Evolutionary conservation across 2,329 filamentous ascomycete species (phyloP).

Genomic region (Podosphaera fusca): DNA sequence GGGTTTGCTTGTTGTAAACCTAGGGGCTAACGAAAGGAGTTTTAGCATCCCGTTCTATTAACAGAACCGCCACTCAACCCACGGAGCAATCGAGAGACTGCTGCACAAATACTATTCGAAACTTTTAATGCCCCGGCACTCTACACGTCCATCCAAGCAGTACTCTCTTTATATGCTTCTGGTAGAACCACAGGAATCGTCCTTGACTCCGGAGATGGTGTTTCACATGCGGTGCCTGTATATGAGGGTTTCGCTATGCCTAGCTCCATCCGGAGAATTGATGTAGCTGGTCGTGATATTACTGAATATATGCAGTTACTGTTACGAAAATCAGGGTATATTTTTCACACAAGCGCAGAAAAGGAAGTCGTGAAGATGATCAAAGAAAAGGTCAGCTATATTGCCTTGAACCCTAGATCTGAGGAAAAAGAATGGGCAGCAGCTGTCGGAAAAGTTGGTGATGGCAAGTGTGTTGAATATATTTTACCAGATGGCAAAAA

Average conservation of each 20-base stretch:
- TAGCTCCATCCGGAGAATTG: slow-evolving; percentile 83
- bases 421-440: slow-evolving; percentile 93
- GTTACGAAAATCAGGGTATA: slow-evolving; percentile 73
- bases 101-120: slow-evolving; percentile 93
- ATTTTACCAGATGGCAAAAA: slow-evolving; percentile 79
- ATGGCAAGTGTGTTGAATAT: slow-evolving; percentile 67
- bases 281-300: slow-evolving; percentile 86
- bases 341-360: slow-evolving; percentile 94
- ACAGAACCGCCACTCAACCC: slow-evolving; percentile 94
- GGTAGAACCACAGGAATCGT: slow-evolving; percentile 92
- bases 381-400: slow-evolving; percentile 85
- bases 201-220: slow-evolving; percentile 82
- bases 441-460: slow-evolving; percentile 39
- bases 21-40: slow-evolving; percentile 1
- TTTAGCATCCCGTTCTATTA: slow-evolving; percentile 73
- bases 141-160: slow-evolving; percentile 92
- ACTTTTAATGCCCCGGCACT: slow-evolving; percentile 95
- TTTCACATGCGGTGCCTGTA: slow-evolving; percentile 90
- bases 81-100: slow-evolving; percentile 81
- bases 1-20: neutral
- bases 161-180: slow-evolving; percentile 85
- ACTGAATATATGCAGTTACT: slow-evolving; percentile 86
- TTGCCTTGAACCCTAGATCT: slow-evolving; percentile 70
- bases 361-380: slow-evolving; percentile 97
- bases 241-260: slow-evolving; percentile 96